These are phyloP conservation scores for Aureobasidium mangrovei DNA, from an alignment of 2,329 filamentous ascomycete species.

Conservation along the genomic window DNA sequence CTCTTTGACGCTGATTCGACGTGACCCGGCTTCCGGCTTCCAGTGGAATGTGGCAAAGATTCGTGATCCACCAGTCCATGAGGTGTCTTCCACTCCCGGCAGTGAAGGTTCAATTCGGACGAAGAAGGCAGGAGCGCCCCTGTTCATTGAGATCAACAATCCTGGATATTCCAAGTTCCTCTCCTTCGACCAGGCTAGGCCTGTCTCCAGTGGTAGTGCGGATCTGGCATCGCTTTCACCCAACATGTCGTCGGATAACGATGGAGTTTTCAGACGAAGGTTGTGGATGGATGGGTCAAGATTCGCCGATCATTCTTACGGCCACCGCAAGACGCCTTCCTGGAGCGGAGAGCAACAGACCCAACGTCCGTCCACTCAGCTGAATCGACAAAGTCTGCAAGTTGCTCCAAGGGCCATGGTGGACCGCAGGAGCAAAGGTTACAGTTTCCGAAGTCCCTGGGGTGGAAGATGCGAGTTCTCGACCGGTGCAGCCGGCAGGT, in stretches of 20 bases:
- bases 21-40: conserved; percentile 39
- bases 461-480: conserved; percentile 77
- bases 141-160: conserved; percentile 49
- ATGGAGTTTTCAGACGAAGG: conserved; percentile 36
- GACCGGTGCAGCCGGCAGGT: conserved; percentile 64
- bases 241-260: conserved; percentile 21
- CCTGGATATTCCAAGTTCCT: conserved; percentile 53
- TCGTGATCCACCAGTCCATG: conserved; percentile 35
- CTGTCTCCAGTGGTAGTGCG: conserved; percentile 22
- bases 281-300: conserved; percentile 41
- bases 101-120: conserved; percentile 23
- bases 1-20: conserved; percentile 41
- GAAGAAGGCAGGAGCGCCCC: conserved; percentile 33
- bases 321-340: conserved; percentile 27
- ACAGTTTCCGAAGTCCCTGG: conserved; percentile 80
- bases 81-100: conserved; percentile 33
- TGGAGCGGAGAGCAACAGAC: not conserved
- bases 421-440: conserved; percentile 50
- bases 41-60: conserved; percentile 46
- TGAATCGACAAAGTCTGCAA: conserved; percentile 17
- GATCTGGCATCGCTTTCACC: conserved; percentile 15
- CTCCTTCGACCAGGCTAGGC: conserved; percentile 25
- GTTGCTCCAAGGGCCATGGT: conserved; percentile 24
- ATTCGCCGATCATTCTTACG: conserved; percentile 31
- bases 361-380: not conserved